Percentiles rank a stretch among this genome's conserved stretches.
Conservation (phyloP, 2,329 filamentous ascomycete genomes). For the Ophiognomonia clavigignenti-juglandacearum region DNA sequence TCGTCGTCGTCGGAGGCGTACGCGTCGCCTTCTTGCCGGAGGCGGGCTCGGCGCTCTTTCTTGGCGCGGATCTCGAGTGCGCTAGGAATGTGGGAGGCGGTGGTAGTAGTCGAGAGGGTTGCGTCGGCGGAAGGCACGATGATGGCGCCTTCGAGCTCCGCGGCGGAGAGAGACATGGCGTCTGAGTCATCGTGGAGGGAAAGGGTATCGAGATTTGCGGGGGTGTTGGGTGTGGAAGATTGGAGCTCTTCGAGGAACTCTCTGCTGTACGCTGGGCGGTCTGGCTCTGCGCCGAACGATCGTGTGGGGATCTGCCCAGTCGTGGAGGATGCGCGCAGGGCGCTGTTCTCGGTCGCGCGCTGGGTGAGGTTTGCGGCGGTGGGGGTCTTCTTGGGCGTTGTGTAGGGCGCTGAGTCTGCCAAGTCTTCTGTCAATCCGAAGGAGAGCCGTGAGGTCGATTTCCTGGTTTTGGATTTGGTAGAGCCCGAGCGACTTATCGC, state of each 20-base stretch:
- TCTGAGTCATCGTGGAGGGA: constrained; percentile 36
- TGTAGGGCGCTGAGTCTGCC: constrained; percentile 45
- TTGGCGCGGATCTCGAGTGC: constrained; percentile 85
- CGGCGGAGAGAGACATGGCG: constrained; percentile 52
- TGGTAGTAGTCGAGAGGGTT: constrained; percentile 22
- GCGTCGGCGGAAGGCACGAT: constrained; percentile 53
- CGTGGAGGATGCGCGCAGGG: constrained; percentile 37
- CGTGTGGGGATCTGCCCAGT: constrained; percentile 50
- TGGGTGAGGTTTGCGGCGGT: constrained; percentile 26
- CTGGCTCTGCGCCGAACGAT: constrained; percentile 55
- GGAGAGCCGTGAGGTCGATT: constrained; percentile 65
- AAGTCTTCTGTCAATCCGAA: constrained; percentile 62
- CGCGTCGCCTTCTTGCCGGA: constrained; percentile 64
- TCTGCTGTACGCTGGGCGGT: constrained; percentile 75
- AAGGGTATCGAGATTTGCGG: constrained; percentile 52
- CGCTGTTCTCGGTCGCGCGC: constrained; percentile 28
- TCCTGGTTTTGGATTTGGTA: constrained; percentile 67
- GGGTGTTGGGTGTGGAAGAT: constrained; percentile 78
- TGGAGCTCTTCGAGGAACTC: constrained; percentile 84
- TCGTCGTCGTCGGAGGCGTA: constrained; percentile 51
- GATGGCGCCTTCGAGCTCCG: constrained; percentile 58
- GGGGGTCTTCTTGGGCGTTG: constrained; percentile 48
- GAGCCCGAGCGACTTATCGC: constrained; percentile 41
- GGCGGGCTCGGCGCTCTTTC: constrained; percentile 79
- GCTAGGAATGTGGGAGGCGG: constrained; percentile 58